phyloP scores from a whole-genome alignment of 2,329 filamentous ascomycete genomes.

The Fusarium avenaceum region DNA sequence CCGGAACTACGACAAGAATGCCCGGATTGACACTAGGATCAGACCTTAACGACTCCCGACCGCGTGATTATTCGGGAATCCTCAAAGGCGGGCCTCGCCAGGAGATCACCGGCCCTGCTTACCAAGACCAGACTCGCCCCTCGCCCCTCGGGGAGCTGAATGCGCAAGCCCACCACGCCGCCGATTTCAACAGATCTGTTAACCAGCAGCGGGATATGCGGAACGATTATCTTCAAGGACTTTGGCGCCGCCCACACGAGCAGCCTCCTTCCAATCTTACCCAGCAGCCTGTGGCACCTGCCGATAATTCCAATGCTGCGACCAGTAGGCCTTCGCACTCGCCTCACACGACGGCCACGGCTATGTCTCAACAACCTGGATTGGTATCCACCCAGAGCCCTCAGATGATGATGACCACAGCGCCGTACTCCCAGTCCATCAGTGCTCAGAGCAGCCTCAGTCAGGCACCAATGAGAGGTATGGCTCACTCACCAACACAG shows the following conservation, averaged over 20 bases:
- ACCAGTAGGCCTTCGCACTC: constrained; percentile 69
- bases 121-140: constrained; percentile 86
- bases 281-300: constrained; percentile 62
- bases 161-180: constrained; percentile 87
- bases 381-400: constrained; percentile 73
- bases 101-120: constrained; percentile 87
- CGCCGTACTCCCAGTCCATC: constrained; percentile 77
- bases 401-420: constrained; percentile 75
- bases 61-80: constrained; percentile 86
- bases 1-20: constrained; percentile 77
- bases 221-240: constrained; percentile 81
- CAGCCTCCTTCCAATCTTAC: constrained; percentile 69
- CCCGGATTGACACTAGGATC: constrained; percentile 87
- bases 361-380: constrained; percentile 69
- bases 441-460: constrained; percentile 79
- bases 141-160: constrained; percentile 83
- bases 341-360: constrained; percentile 68
- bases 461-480: constrained; percentile 78
- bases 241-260: constrained; percentile 88
- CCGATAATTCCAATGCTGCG: constrained; percentile 59
- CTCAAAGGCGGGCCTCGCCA: constrained; percentile 84
- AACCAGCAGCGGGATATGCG: constrained; percentile 85
- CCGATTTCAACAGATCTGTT: constrained; percentile 89
- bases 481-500: constrained; percentile 67
- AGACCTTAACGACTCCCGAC: constrained; percentile 81